These are phyloP conservation scores for Tuber melanosporum DNA, from an alignment of 495 filamentous ascomycete genomes.

Conservation along the genomic window DNA sequence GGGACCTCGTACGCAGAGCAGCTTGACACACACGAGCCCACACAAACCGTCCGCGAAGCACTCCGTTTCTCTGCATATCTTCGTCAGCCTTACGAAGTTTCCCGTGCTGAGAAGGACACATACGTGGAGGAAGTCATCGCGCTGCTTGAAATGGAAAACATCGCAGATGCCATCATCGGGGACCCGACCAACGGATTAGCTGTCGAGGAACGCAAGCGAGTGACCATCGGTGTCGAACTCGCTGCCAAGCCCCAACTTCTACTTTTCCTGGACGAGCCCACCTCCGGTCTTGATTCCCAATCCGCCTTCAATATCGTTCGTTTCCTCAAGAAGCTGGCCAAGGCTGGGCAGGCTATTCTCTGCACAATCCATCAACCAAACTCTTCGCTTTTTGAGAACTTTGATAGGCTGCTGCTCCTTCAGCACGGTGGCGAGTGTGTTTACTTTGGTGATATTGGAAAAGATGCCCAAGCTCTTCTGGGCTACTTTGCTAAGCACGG, in stretches of 20 bases:
- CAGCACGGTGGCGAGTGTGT: constrained; percentile 59
- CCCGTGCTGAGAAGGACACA: constrained; percentile 65
- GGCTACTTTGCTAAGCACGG: constrained; percentile 53
- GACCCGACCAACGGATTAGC: constrained; percentile 69
- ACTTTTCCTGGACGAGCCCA: constrained; percentile 86
- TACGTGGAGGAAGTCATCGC: constrained; percentile 80
- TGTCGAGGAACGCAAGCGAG: constrained; percentile 83
- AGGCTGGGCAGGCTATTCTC: constrained; percentile 77
- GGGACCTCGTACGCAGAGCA: constrained; percentile 79
- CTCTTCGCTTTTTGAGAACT: constrained; percentile 76
- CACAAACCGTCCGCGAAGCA: constrained; percentile 75
- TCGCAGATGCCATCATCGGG: constrained; percentile 81
- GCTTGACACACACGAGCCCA: constrained; percentile 70
- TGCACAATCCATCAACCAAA: constrained; percentile 92
- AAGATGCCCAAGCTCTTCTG: constrained; percentile 46
- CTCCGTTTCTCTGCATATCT: constrained; percentile 76
- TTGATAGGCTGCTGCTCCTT: constrained; percentile 61
- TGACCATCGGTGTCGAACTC: constrained; percentile 84
- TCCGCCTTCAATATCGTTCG: constrained; percentile 83
- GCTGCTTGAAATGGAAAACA: constrained; percentile 72
- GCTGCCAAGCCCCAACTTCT: constrained; percentile 79
- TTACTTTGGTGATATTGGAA: constrained; percentile 64
- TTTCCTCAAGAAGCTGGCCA: constrained; percentile 77
- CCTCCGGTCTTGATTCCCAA: constrained; percentile 77
- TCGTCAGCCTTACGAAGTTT: constrained; percentile 64